A percentile compares a stretch with the other conserved stretches of the same genome.
Conservation (phyloP, 192 early-diverging fungal species). For the Coemansia sp. region DNA sequence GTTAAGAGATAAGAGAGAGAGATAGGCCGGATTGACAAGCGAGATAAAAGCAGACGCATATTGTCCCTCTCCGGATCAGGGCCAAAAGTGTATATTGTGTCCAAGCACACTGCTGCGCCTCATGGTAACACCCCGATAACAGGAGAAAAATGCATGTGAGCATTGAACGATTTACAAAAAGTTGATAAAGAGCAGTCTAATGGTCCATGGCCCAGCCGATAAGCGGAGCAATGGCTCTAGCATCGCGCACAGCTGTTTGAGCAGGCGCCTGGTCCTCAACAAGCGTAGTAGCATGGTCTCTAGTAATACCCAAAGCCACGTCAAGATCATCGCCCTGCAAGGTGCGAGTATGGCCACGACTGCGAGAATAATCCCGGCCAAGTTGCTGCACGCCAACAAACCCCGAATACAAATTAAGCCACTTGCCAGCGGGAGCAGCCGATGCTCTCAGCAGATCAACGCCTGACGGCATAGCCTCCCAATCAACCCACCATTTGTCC, state of each 20-base stretch:
- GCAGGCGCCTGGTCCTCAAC: constrained; percentile 9
- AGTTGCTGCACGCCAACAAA: constrained; percentile 50
- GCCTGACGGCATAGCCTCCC: constrained; percentile 43
- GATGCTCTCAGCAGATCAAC: constrained; percentile 34
- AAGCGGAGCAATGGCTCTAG: constrained; percentile 34
- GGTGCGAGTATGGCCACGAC: constrained; percentile 16
- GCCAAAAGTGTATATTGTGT: neutral
- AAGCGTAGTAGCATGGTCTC: constrained; percentile 26
- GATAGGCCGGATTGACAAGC: neutral
- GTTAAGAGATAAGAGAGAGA: neutral
- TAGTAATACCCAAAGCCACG: constrained; percentile 14
- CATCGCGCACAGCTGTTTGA: neutral
- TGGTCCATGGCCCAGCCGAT: constrained; percentile 47
- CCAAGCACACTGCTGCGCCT: neutral
- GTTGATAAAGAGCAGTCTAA: neutral
- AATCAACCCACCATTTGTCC: constrained; percentile 31
- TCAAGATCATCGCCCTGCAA: constrained; percentile 29
- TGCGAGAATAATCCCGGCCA: neutral
- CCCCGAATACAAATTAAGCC: constrained; percentile 45
- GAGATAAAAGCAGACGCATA: neutral
- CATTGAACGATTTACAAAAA: neutral
- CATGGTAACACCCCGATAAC: neutral
- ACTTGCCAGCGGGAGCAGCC: neutral
- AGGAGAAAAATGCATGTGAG: neutral
- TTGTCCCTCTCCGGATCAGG: neutral